These are phyloP conservation scores for Fragaria ananassa DNA, from an alignment of 306 rosid genomes.

Conservation along the genomic window DNA sequence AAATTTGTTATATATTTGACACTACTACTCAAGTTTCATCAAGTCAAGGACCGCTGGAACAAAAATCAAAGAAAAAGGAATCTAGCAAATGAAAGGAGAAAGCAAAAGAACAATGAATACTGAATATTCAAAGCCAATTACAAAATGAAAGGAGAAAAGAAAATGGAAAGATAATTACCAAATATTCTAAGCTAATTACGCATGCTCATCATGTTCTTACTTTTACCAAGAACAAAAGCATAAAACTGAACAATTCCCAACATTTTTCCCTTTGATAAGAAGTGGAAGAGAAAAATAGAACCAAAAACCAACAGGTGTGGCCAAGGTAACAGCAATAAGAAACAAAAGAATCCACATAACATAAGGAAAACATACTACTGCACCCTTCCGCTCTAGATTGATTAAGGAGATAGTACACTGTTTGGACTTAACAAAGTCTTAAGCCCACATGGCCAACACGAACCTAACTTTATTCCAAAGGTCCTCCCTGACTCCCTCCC, in stretches of 20 bases:
- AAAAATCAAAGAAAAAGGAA: neutral
- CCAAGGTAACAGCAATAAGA: neutral
- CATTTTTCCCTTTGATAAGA: too few species aligned
- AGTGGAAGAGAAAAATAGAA: too few species aligned
- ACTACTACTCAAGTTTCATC: neutral
- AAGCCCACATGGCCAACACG: neutral
- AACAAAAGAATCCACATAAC: neutral
- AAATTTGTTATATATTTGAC: neutral
- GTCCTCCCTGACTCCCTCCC: neutral
- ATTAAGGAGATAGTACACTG: neutral
- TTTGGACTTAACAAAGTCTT: neutral
- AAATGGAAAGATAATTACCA: too few species aligned
- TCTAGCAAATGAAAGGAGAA: neutral
- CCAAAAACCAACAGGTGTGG: too few species aligned
- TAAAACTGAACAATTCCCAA: neutral
- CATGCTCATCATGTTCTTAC: neutral
- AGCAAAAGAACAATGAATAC: neutral
- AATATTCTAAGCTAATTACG: too few species aligned
- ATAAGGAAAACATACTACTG: too few species aligned
- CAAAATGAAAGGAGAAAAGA: too few species aligned
- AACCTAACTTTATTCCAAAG: neutral
- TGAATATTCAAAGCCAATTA: too few species aligned
- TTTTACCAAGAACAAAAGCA: neutral
- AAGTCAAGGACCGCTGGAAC: neutral
- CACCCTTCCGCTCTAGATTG: neutral